Percentiles rank a stretch among this genome's conserved stretches.
Evolutionary conservation across 768 basidiomycete species (phyloP).

Genomic region (Boletus eberwhitei): DNA sequence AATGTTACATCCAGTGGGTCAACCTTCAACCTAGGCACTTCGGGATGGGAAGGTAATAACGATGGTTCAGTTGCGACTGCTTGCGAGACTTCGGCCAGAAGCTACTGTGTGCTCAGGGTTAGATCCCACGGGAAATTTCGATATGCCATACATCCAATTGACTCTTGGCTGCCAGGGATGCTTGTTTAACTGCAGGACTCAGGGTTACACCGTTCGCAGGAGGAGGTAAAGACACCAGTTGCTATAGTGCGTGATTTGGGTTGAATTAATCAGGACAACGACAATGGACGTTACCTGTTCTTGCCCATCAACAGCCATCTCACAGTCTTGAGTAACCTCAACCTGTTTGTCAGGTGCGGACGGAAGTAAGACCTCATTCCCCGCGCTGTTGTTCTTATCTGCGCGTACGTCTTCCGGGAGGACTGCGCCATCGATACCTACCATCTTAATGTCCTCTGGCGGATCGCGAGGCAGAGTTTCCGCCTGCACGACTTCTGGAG

Average conservation of each 20-base stretch:
- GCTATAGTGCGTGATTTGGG: constrained; percentile 8
- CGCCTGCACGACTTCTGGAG: background rate
- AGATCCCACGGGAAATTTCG: constrained; percentile 12
- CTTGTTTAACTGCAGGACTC: constrained; percentile 14
- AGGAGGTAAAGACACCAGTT: background rate
- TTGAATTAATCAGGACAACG: background rate
- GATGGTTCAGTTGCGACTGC: constrained; percentile 30
- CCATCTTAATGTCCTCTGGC: constrained; percentile 15
- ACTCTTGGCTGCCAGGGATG: constrained; percentile 15
- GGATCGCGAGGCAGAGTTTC: background rate
- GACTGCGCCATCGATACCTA: constrained; percentile 12
- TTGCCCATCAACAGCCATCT: constrained; percentile 17
- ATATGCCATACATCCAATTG: constrained; percentile 28
- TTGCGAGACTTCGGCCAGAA: constrained; percentile 29
- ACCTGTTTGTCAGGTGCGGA: constrained; percentile 1
- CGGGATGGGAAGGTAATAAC: constrained; percentile 24
- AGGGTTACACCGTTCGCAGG: background rate
- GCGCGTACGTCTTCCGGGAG: background rate
- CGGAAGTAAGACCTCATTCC: background rate
- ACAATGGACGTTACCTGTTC: constrained; percentile 21
- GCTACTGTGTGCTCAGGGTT: constrained; percentile 19
- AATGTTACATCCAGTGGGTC: background rate
- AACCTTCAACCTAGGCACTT: constrained; percentile 18
- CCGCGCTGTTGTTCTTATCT: background rate
- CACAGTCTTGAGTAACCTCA: background rate